phyloP scores from a whole-genome alignment of 163 green algal species.

The Scenedesmus sp. region DNA sequence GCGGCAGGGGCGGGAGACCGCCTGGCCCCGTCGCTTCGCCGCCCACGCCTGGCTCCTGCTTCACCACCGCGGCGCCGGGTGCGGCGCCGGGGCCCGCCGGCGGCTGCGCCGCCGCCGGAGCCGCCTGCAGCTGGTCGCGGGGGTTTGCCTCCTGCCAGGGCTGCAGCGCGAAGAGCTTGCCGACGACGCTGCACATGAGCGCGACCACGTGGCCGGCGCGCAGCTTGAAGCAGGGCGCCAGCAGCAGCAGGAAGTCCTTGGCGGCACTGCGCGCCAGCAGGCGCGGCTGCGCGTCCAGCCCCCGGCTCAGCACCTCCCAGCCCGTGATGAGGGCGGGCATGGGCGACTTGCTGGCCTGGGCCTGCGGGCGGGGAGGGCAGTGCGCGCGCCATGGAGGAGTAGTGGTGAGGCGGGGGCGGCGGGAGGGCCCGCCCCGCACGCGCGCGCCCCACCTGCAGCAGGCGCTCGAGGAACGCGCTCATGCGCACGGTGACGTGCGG shows the following conservation, averaged over 20 bases:
- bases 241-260: slow-evolving; percentile 43
- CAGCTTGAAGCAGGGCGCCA: slow-evolving; percentile 38
- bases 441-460: slow-evolving; percentile 68
- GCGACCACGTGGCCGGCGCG: slow-evolving; percentile 11
- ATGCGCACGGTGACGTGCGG: slow-evolving; percentile 64
- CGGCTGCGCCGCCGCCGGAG: slow-evolving; percentile 14
- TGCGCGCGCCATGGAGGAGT: too few relatives aligned
- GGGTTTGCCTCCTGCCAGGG: slow-evolving; percentile 21
- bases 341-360: slow-evolving; percentile 53
- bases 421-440: too few relatives aligned
- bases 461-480: slow-evolving; percentile 81
- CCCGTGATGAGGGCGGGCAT: slow-evolving; percentile 68
- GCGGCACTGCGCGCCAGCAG: neutral
- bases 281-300: slow-evolving; percentile 57
- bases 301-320: slow-evolving; percentile 64
- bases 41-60: slow-evolving; percentile 13
- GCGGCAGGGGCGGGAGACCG: neutral
- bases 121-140: neutral
- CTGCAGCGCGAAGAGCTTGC: slow-evolving; percentile 34
- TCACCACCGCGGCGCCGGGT: neutral
- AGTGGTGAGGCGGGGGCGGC: too few relatives aligned
- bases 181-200: slow-evolving; percentile 26
- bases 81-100: neutral
- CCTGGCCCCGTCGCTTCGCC: too few relatives aligned
- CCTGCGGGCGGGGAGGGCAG: slow-evolving; percentile 69